These are phyloP conservation scores for Heterobasidion occidentale DNA, from an alignment of 1,284 basidiomycete genomes.

Conservation along the genomic window DNA sequence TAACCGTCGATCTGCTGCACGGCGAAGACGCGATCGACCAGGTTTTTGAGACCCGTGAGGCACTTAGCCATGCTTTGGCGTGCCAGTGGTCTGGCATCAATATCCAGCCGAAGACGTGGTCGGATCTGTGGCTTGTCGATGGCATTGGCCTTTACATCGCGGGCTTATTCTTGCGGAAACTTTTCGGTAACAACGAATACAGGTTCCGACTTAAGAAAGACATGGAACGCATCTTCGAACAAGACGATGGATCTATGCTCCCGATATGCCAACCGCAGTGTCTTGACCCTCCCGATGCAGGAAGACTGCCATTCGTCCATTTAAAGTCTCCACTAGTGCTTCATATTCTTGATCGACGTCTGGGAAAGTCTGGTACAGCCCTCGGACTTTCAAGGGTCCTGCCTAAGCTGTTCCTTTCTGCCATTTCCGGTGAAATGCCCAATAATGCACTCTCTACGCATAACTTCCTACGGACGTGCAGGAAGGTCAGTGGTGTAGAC, in stretches of 20 bases:
- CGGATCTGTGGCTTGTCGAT: conserved; percentile 94
- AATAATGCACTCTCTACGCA: conserved; percentile 87
- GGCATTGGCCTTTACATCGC: conserved; percentile 91
- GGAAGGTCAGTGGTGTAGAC: conserved; percentile 91
- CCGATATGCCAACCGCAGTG: conserved; percentile 90
- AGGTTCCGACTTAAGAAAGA: conserved; percentile 94
- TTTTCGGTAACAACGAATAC: conserved; percentile 97
- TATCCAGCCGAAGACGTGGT: conserved; percentile 91
- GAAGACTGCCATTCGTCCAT: conserved; percentile 82
- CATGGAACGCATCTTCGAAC: conserved; percentile 86
- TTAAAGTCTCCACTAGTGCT: conserved; percentile 93
- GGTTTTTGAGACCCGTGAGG: conserved; percentile 84
- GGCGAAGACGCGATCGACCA: conserved; percentile 91
- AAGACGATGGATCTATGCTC: conserved; percentile 86
- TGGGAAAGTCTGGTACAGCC: conserved; percentile 93
- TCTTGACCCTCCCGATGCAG: conserved; percentile 76
- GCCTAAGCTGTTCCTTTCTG: conserved; percentile 91
- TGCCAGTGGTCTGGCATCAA: conserved; percentile 98
- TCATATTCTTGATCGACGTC: conserved; percentile 89
- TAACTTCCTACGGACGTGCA: conserved; percentile 85
- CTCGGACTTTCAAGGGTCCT: conserved; percentile 92
- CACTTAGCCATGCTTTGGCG: conserved; percentile 82
- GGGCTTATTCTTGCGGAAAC: conserved; percentile 79
- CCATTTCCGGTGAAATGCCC: conserved; percentile 85
- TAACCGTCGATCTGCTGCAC: conserved; percentile 81